Base-by-base conservation (phyloP, 352 stramenopile genomes). In the Phytophthora syringae region DNA sequence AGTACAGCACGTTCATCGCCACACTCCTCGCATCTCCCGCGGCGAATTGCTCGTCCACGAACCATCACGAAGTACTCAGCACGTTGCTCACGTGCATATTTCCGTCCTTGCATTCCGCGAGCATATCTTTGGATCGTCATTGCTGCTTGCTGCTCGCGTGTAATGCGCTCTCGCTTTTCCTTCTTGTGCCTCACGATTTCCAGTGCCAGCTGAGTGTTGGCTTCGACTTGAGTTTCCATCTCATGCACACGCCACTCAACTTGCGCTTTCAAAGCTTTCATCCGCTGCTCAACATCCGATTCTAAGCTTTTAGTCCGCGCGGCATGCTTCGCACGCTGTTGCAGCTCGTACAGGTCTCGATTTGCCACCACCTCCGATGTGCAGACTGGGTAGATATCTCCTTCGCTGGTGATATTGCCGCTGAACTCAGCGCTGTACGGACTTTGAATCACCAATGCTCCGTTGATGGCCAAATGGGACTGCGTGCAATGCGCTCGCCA, bases 51-150 rank as follows among this genome's bases (percentile, higher is more conserved):
- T 28, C 82, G 78, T 6, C 83, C 86, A 50, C 79, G 80, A 9
- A 92, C 81, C 76, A 86, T 77, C 10, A 92, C 80, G 52, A 92
- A 92, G 40, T 80, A 89, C 52, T 88, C 71, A 18, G 78, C 82
- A 22, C 72, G 68, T 10, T 79, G 64, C 34, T 92, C 77, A 22
- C 74, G 30, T 16, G 83, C 85, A 45, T 49, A 21, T 11, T 67
- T 57, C 7, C 83, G 69, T 4, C 82, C 80, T 42, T 67, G 60
- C 34, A 70, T 68, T 9, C 82, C 85, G 36, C 83, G 73, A 10
- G 74, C 72, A 47, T 77, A 60, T 10, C 82, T 73, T 52, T 94
- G 83, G 52, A 94, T 89, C 6, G 43, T 67, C 22, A 71, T 69
- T 0, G 70, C 64, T 9, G 83, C 72, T 21, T 57, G 36, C 39